These are phyloP conservation scores for Cyberlindnera sargentensis DNA, from an alignment of 805 yeast genomes.

Conservation along the genomic window DNA sequence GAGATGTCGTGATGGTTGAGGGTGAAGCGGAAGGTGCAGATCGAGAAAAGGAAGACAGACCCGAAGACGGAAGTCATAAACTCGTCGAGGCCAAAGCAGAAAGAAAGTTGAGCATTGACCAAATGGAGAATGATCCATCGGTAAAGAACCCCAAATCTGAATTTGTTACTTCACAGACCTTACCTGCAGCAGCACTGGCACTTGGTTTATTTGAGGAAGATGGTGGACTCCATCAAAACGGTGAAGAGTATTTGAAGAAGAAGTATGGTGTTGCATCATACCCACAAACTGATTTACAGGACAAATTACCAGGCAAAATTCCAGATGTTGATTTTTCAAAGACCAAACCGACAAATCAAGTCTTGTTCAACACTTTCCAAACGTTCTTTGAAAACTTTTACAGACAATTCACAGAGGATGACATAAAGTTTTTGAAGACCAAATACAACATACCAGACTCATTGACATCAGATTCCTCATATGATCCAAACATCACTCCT, in stretches of 20 bases:
- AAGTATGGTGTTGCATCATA: constrained; percentile 88
- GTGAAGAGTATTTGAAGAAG: constrained; percentile 64
- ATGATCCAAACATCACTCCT: constrained; percentile 67
- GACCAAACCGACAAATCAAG: constrained; percentile 82
- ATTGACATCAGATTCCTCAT: constrained; percentile 33
- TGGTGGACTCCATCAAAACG: constrained; percentile 55
- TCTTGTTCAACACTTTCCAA: constrained; percentile 83
- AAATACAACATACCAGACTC: constrained; percentile 49
- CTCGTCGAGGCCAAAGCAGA: neutral
- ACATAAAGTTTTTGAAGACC: constrained; percentile 62
- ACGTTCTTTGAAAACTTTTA: constrained; percentile 81
- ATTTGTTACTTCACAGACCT: constrained; percentile 61
- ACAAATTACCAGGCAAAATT: constrained; percentile 76
- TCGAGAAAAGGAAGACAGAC: neutral
- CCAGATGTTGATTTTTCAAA: constrained; percentile 84
- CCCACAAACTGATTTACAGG: constrained; percentile 71
- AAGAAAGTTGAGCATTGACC: constrained; percentile 16
- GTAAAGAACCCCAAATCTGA: constrained; percentile 70
- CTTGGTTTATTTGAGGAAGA: constrained; percentile 62
- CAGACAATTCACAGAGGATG: constrained; percentile 74
- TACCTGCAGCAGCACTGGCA: constrained; percentile 57
- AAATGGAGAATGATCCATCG: constrained; percentile 47
- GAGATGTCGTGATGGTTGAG: neutral
- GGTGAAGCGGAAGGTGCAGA: neutral
- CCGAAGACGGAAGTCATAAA: neutral